phyloP scores from a whole-genome alignment of 495 filamentous ascomycete genomes.

The Penicillium malachiteum region DNA sequence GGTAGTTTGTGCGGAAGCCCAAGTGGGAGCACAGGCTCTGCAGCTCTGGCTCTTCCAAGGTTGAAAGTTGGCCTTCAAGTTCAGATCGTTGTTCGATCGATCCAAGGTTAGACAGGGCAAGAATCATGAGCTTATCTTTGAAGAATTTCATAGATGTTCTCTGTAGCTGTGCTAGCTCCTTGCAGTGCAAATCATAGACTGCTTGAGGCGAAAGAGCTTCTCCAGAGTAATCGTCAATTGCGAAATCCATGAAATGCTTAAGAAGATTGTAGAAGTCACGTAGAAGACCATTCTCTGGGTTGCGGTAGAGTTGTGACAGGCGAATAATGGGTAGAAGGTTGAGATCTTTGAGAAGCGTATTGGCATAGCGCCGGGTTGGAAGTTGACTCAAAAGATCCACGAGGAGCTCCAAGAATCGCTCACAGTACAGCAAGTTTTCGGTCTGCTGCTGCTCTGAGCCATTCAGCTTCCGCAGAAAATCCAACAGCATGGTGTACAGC shows the following conservation, averaged over 20 bases:
- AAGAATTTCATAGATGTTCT: conserved; percentile 78
- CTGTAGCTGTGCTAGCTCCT: conserved; percentile 74
- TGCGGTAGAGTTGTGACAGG: conserved; percentile 74
- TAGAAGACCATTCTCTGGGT: conserved; percentile 71
- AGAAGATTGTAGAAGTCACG: conserved; percentile 79
- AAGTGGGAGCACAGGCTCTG: conserved; percentile 65
- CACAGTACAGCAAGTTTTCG: conserved; percentile 80
- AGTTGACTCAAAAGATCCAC: conserved; percentile 91
- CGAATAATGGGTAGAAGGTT: conserved; percentile 81
- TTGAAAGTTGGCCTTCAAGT: conserved; percentile 71
- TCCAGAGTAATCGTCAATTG: conserved; percentile 88
- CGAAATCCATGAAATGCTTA: conserved; percentile 81
- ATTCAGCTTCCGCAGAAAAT: conserved; percentile 77
- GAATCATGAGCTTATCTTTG: conserved; percentile 83
- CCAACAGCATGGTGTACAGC: conserved; percentile 82
- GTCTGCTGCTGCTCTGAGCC: conserved; percentile 43
- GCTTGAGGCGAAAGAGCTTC: conserved; percentile 67
- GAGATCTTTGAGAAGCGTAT: conserved; percentile 85
- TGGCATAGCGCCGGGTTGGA: conserved; percentile 91
- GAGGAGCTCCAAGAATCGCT: conserved; percentile 87
- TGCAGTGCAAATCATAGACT: conserved; percentile 77
- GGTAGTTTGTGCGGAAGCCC: conserved; percentile 78
- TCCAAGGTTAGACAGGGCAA: conserved; percentile 90
- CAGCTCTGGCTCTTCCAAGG: conserved; percentile 72
- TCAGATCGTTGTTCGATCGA: conserved; percentile 78